A percentile compares a stretch with the other conserved stretches of the same genome.
Conservation (phyloP, 352 stramenopile species). For the Thraustotheca clavata region DNA sequence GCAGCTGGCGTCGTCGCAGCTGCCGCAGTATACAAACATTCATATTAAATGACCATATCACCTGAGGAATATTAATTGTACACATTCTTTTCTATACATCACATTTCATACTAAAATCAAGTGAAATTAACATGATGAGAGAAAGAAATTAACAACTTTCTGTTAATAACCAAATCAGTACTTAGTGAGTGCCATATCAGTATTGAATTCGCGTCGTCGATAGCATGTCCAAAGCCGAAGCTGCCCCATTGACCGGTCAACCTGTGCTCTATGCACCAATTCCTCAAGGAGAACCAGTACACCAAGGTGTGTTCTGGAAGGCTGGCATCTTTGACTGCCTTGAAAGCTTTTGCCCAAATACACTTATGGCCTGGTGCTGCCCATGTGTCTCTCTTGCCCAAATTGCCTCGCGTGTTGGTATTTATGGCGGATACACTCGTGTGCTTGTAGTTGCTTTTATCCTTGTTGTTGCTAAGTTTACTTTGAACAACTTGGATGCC, state of each 20-base stretch:
- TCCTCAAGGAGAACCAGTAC: neutral
- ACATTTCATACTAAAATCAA: neutral
- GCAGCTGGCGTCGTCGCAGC: neutral
- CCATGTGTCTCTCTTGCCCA: constrained; percentile 50
- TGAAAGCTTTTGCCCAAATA: constrained; percentile 38
- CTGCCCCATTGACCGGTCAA: neutral
- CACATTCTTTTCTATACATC: too few relatives aligned
- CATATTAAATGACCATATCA: neutral
- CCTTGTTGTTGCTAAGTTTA: constrained; percentile 4
- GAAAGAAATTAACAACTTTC: neutral
- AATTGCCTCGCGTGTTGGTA: constrained; percentile 36
- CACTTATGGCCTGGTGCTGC: constrained; percentile 38
- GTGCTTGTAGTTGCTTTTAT: constrained; percentile 2
- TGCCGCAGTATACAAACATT: neutral
- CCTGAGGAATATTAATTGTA: too few relatives aligned
- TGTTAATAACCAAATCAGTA: neutral
- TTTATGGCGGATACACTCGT: constrained; percentile 23
- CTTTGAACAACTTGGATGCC: constrained; percentile 1
- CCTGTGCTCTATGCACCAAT: neutral
- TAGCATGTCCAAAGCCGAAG: neutral
- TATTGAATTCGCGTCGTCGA: neutral
- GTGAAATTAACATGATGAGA: neutral
- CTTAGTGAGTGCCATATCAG: neutral
- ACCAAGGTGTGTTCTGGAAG: constrained; percentile 24
- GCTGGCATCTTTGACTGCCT: constrained; percentile 37